A percentile compares a stretch with the other conserved stretches of the same genome.
Conservation (phyloP, 768 basidiomycete genomes). For the Galerina sulciceps region DNA sequence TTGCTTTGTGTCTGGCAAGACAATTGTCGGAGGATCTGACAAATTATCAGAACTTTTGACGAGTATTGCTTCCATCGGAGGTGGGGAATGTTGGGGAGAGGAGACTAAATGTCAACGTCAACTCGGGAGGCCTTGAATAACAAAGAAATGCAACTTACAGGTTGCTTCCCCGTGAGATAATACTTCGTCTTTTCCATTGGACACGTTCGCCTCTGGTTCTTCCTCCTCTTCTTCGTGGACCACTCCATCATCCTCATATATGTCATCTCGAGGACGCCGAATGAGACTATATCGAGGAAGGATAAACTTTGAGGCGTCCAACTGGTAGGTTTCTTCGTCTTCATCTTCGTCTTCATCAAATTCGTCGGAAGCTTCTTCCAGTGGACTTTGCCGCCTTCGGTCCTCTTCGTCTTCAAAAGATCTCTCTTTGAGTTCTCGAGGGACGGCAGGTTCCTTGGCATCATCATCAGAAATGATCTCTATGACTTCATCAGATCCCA, state of each 20-base stretch:
- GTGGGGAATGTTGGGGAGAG: conserved; percentile 16
- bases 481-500: conserved; percentile 19
- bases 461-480: conserved; percentile 26
- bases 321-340: neutral
- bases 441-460: conserved; percentile 4
- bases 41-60: conserved; percentile 39
- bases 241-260: neutral
- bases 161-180: conserved; percentile 27
- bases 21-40: conserved; percentile 33
- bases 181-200: conserved; percentile 26
- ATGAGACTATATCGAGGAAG: neutral
- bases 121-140: neutral
- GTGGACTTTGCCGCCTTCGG: neutral
- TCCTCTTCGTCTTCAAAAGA: conserved; percentile 1
- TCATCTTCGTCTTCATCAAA: neutral
- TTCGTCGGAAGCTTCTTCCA: neutral
- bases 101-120: conserved; percentile 19
- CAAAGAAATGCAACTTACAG: neutral
- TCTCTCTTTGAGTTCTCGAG: conserved; percentile 10
- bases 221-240: neutral
- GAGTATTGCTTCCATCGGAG: conserved; percentile 2
- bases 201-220: conserved; percentile 1
- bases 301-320: conserved; percentile 1
- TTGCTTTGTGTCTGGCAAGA: neutral
- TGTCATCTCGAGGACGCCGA: neutral